Base-by-base conservation (phyloP, 2,329 filamentous ascomycete species). In the Leptodontidium sp. region DNA sequence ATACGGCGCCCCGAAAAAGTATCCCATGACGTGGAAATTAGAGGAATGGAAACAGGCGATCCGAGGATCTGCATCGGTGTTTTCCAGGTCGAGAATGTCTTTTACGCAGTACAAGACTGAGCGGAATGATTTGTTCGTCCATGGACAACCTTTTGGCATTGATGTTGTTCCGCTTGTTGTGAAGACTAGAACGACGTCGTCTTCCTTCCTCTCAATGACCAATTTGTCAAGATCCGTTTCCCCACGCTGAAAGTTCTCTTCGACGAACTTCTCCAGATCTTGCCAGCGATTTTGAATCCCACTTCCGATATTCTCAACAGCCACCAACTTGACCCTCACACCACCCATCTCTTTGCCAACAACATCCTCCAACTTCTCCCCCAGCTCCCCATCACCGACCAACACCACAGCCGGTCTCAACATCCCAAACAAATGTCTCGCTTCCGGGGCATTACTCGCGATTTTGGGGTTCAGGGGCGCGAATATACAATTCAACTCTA, bases 121-220 rank as follows among this genome's bases (percentile, higher is more conserved):
- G 84, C 71, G 97, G 93, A 40, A 63, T 12, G 87, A 90, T 3
- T 85, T 86, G 81, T 98, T 94, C 0, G 88, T 90, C 40, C 98
- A 86, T 83, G 94, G 97, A 2, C 94, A 94, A 0, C 95, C 95
- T 81, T 98, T 98, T 43, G 94, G 94, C 77, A 88, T 85, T 0
- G 92, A 92, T 0, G 95, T 98, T 0, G 95, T 98, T 21, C 94
- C 94, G 0, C 90, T 94, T 0, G 95, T 98, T 82, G 98, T 98
- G 79, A 98, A 94, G 71, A 98, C 97, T 77, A 97, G 97, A 73
- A 95, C 90, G 1, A 91, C 88, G 61, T 98, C 94, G 69, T 86
- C 78, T 17, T 49, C 32, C 49, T 66, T 67, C 26, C 68, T 53
- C 21, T 55, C 15, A n/a, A 69, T 38, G 9, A 47, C 49, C 15